Evolutionary conservation across 2,329 filamentous ascomycete genomes (phyloP), one percentile per base, ranked within the genome.

Genomic region (Sclerotinia subarctica): DNA sequence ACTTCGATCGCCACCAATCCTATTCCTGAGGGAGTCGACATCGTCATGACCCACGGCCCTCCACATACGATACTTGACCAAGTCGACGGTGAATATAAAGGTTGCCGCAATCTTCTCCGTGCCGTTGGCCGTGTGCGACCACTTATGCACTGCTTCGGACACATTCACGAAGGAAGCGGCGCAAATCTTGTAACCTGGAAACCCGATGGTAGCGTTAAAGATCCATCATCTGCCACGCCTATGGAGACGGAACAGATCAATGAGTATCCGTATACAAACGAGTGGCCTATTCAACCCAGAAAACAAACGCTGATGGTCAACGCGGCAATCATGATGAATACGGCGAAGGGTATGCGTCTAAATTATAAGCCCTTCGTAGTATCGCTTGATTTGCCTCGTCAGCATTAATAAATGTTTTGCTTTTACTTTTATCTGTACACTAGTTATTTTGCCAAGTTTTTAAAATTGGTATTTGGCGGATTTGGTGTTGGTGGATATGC

Each of bases 251-350:
- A 71, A 68, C 68, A 74, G 19, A 77, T 82, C 2, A 84, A 83
- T 47, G 77, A 80, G 68, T 80, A 81, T 64, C 74, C 75, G 0
- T 72, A 76, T 3, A 77, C 69, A 19, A 69, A 81, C 29, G 69
- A 75, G n/a, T 70, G 74, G 56, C 72, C 73, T 1, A 29, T 82
- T 0, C 64, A 76, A 51, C 35, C 35, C 7, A 82, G 82, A 0
- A 75, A 78, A 54, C 81, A 86, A 72, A 89, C 86, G 0, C 75
- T 88, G 3, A 88, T 89, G 73, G 78, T 89, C n/a, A 89, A 88
- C 73, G 85, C 85, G 0, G 79, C 86, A 0, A 82, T 88, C 26
- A 73, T 72, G 63, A 79, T 69, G 67, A 73, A 73, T 24, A 72
- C 72, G 6, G 42, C 68, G 2, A 71, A 52, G 66, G 72, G 70